Percentiles rank a stretch among this genome's conserved stretches.
Evolutionary conservation across 352 stramenopile genomes (phyloP).

Genomic region (Aphanomyces cochlioides): DNA sequence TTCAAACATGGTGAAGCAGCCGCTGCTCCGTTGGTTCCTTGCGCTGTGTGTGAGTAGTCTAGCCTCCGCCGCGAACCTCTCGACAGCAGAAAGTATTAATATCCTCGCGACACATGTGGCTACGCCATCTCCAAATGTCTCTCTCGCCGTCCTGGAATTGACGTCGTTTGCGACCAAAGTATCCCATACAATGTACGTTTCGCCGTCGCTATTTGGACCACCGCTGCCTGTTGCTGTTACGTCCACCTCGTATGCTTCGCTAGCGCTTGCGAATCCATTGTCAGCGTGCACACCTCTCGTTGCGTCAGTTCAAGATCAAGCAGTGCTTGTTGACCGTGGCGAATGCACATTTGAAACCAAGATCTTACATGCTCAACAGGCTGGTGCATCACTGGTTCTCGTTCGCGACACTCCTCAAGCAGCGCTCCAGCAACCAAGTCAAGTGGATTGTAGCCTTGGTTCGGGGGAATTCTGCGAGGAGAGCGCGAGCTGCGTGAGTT

Average conservation of each 20-base stretch:
- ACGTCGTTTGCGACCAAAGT: constrained; percentile 14
- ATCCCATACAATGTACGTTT: constrained; percentile 11
- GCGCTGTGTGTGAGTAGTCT: not conserved
- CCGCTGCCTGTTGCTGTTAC: constrained; percentile 7
- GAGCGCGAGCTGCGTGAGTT: constrained; percentile 19
- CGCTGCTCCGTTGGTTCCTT: not conserved
- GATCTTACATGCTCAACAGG: constrained; percentile 38
- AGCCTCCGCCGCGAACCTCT: not conserved
- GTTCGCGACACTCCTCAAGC: constrained; percentile 49
- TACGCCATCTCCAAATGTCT: constrained; percentile 5
- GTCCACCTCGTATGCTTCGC: constrained; percentile 16
- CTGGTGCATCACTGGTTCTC: constrained; percentile 42
- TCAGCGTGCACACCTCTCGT: constrained; percentile 8
- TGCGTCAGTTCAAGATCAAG: constrained; percentile 17
- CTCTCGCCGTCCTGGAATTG: constrained; percentile 18
- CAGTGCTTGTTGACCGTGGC: constrained; percentile 48
- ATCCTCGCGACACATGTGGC: constrained; percentile 11
- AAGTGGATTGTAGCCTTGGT: constrained; percentile 48
- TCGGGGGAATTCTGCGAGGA: constrained; percentile 31
- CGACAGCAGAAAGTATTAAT: constrained; percentile 8
- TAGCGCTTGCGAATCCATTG: constrained; percentile 8
- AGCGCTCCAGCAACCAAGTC: constrained; percentile 40
- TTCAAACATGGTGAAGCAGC: not conserved
- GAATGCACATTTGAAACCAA: constrained; percentile 53
- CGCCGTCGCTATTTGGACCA: constrained; percentile 20